These are phyloP conservation scores for Tubosaeta sp. DNA, from an alignment of 768 basidiomycete genomes.

Conservation along the genomic window DNA sequence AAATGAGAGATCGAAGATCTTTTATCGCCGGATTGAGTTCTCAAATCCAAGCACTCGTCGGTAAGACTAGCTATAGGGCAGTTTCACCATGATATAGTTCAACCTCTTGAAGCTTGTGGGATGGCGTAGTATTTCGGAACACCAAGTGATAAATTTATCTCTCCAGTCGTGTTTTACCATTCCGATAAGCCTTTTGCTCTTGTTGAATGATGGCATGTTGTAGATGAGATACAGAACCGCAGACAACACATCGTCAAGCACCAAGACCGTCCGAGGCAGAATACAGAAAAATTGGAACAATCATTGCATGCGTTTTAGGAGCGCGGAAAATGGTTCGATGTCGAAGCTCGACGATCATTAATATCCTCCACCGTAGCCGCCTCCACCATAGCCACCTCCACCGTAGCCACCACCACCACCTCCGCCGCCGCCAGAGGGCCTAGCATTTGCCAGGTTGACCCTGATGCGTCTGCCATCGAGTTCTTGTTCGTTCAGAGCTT, in stretches of 20 bases:
- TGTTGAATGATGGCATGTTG: background rate
- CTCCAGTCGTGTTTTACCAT: too few species aligned
- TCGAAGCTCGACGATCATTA: constrained; percentile 5
- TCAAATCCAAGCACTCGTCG: too few species aligned
- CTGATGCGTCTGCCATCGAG: constrained; percentile 52
- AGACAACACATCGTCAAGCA: constrained; percentile 7
- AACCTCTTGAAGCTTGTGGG: too few species aligned
- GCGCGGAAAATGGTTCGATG: background rate
- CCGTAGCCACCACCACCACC: constrained; percentile 10
- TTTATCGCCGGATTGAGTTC: background rate
- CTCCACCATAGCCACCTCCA: constrained; percentile 5
- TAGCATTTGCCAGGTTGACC: constrained; percentile 41
- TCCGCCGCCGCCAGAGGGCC: constrained; percentile 27
- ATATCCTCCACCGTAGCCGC: constrained; percentile 3
- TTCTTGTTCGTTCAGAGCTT: constrained; percentile 44
- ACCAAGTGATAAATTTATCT: too few species aligned
- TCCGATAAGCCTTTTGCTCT: too few species aligned
- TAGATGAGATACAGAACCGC: background rate
- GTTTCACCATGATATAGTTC: too few species aligned
- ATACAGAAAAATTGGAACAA: constrained; percentile 3
- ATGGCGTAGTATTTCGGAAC: too few species aligned
- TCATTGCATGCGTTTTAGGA: constrained; percentile 12
- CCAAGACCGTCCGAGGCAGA: background rate
- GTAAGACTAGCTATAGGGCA: too few species aligned
- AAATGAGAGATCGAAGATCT: background rate